Percentiles rank a stretch among this genome's conserved stretches.
These are phyloP conservation scores for Nakaseomyces uthaithaninus DNA, from an alignment of 1,139 yeast species.

Conservation along the genomic window DNA sequence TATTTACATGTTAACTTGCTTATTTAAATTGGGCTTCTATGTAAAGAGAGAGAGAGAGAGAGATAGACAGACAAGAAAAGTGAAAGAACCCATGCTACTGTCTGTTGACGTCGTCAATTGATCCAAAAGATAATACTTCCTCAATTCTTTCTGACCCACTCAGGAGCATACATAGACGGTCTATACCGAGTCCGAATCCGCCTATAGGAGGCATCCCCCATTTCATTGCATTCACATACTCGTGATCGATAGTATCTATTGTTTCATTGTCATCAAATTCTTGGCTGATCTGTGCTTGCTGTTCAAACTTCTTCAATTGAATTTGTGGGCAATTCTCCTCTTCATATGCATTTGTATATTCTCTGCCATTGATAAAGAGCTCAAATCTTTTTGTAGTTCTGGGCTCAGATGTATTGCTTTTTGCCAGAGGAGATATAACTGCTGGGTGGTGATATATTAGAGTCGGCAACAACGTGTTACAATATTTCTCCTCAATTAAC, in stretches of 20 bases:
- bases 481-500: constrained; percentile 51
- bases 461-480: constrained; percentile 48
- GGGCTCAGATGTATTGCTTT: constrained; percentile 28
- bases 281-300: constrained; percentile 45
- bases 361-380: constrained; percentile 69
- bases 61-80: too few species aligned
- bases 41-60: too few species aligned
- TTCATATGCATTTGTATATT: constrained; percentile 88
- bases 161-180: constrained; percentile 74
- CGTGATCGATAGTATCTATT: constrained; percentile 56
- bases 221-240: constrained; percentile 68
- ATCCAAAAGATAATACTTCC: constrained; percentile 76
- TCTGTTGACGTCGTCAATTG: constrained; percentile 57
- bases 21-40: too few species aligned
- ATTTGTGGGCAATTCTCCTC: constrained; percentile 83
- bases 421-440: constrained; percentile 79
- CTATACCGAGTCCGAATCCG: constrained; percentile 96
- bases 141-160: constrained; percentile 62
- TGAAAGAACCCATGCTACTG: too few species aligned
- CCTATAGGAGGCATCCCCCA: constrained; percentile 97
- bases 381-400: constrained; percentile 52
- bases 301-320: constrained; percentile 53
- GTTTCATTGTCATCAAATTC: constrained; percentile 52
- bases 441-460: constrained; percentile 80
- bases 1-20: too few species aligned